These are phyloP conservation scores for Chenopodium formosanum DNA, from an alignment of 148 eudicot genomes.

Conservation along the genomic window DNA sequence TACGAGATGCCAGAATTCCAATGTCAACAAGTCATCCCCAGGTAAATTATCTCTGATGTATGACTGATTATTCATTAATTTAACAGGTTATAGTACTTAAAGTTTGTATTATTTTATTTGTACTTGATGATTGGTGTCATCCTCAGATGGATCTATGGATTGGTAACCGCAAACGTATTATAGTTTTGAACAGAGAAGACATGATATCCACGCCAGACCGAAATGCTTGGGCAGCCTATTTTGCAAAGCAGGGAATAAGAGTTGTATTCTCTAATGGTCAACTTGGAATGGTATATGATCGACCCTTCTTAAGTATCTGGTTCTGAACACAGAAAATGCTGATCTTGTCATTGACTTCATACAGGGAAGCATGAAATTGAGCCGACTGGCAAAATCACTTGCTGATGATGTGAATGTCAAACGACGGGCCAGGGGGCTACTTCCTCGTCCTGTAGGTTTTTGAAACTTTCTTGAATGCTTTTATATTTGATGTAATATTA, in stretches of 20 bases:
- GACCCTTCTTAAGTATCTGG: constrained; percentile 9
- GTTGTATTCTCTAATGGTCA: constrained; percentile 85
- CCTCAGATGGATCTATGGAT: constrained; percentile 89
- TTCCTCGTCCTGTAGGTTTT: constrained; percentile 83
- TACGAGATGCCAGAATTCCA: constrained; percentile 98
- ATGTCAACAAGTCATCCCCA: constrained; percentile 90
- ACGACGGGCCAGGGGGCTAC: constrained; percentile 82
- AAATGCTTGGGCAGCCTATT: constrained; percentile 92
- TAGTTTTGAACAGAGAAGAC: constrained; percentile 95
- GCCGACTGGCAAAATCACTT: constrained; percentile 76
- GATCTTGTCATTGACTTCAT: constrained; percentile 23
- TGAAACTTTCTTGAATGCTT: constrained; percentile 1
- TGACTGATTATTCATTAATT: constrained; percentile 3
- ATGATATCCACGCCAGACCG: constrained; percentile 92
- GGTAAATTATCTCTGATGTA: constrained; percentile 35
- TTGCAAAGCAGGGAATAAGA: constrained; percentile 76
- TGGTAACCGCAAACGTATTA: constrained; percentile 83
- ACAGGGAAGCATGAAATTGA: constrained; percentile 90
- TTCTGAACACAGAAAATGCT: constrained; percentile 6
- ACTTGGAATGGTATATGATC: constrained; percentile 75
- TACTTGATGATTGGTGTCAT: constrained; percentile 1
- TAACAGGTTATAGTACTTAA: neutral
- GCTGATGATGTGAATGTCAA: constrained; percentile 83
- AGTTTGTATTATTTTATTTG: neutral
- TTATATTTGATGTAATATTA: constrained; percentile 1